phyloP scores from a whole-genome alignment of 2,329 filamentous ascomycete species.

The Trichoderma lentiforme region DNA sequence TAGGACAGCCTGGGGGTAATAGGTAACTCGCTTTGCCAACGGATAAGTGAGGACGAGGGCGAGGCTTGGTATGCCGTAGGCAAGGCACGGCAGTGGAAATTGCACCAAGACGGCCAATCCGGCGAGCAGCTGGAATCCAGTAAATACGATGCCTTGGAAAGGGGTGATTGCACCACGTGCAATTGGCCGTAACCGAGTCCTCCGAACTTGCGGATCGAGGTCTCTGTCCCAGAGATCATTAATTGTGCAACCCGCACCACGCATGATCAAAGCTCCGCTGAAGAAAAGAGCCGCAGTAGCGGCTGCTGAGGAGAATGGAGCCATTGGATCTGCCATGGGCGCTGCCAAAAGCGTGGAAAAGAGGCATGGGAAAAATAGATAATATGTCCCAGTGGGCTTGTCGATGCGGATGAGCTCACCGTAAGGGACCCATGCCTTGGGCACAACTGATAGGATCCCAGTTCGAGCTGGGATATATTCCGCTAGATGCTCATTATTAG shows the following conservation, averaged over 20 bases:
- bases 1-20: constrained; percentile 82
- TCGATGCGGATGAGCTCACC: constrained; percentile 78
- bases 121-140: constrained; percentile 68
- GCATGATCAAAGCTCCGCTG: constrained; percentile 76
- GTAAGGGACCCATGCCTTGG: constrained; percentile 70
- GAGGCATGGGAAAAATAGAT: constrained; percentile 80
- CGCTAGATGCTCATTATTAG: constrained; percentile 10
- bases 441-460: constrained; percentile 68
- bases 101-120: constrained; percentile 73
- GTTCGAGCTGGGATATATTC: constrained; percentile 67
- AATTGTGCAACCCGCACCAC: constrained; percentile 82
- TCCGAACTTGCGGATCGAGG: constrained; percentile 73
- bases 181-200: constrained; percentile 76
- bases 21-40: constrained; percentile 78
- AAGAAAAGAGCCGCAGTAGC: constrained; percentile 69
- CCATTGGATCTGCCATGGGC: constrained; percentile 60
- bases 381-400: constrained; percentile 78
- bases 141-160: constrained; percentile 68
- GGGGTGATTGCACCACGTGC: constrained; percentile 74
- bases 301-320: constrained; percentile 58
- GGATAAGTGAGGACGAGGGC: constrained; percentile 73
- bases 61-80: constrained; percentile 73
- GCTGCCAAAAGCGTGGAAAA: constrained; percentile 82
- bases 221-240: constrained; percentile 91
- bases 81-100: constrained; percentile 70